phyloP scores from a whole-genome alignment of 2,329 filamentous ascomycete genomes.

The Trichoderma guizhouense region DNA sequence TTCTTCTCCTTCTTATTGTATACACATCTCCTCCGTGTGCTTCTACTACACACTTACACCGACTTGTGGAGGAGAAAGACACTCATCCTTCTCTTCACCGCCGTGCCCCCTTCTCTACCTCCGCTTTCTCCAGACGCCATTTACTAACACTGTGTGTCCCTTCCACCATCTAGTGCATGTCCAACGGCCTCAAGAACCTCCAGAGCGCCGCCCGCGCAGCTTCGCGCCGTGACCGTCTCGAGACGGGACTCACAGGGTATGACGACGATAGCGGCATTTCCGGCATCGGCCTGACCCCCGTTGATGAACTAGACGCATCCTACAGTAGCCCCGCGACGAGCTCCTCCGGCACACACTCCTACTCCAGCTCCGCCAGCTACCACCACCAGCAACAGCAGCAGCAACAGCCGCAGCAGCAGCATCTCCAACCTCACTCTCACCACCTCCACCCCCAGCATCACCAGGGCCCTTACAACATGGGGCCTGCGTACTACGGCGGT shows the following conservation, averaged over 20 bases:
- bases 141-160: conserved; percentile 19
- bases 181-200: conserved; percentile 77
- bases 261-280: conserved; percentile 71
- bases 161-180: conserved; percentile 62
- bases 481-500: conserved; percentile 25
- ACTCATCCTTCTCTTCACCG: neutral
- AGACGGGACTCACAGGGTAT: conserved; percentile 47
- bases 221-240: conserved; percentile 61
- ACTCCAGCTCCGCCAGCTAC: conserved; percentile 32
- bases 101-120: neutral
- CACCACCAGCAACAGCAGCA: conserved; percentile 30
- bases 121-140: neutral
- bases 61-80: neutral
- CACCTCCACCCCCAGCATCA: conserved; percentile 15
- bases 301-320: conserved; percentile 57
- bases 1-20: neutral
- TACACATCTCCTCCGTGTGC: neutral
- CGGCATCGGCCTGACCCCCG: conserved; percentile 55
- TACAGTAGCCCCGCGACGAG: conserved; percentile 54
- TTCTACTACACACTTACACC: neutral
- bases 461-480: conserved; percentile 27
- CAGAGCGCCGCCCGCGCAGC: conserved; percentile 65
- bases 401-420: conserved; percentile 27
- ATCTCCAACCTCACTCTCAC: conserved; percentile 19
- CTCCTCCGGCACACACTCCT: conserved; percentile 43